Conservation (phyloP, 257 asterid species). For the Parsonsia alboflavescens region DNA sequence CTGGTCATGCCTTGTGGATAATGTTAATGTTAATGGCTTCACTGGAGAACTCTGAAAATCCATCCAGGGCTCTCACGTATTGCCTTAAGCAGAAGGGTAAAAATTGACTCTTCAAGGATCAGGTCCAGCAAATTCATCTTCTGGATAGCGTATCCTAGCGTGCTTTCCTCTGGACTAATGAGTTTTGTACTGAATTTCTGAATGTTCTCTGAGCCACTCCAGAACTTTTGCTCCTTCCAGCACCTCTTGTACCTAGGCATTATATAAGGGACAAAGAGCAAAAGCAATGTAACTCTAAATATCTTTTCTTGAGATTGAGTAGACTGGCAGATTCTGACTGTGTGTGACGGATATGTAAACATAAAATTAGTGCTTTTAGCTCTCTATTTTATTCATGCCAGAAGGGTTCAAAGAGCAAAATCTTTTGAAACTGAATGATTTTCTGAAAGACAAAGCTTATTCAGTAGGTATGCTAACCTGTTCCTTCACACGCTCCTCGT, state of each 20-base stretch:
- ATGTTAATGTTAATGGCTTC: background rate
- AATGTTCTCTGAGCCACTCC: conserved; percentile 80
- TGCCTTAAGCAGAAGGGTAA: background rate
- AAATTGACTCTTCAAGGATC: background rate
- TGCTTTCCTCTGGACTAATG: conserved; percentile 25
- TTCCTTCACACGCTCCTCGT: conserved; percentile 68
- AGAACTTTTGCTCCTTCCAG: conserved; percentile 97
- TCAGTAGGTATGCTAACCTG: too few relatives aligned
- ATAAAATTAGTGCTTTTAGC: background rate
- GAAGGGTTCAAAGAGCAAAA: background rate
- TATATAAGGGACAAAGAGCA: background rate
- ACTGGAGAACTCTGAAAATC: background rate
- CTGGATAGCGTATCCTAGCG: background rate
- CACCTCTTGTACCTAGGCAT: conserved; percentile 76
- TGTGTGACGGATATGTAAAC: background rate
- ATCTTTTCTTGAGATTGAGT: background rate
- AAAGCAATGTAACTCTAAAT: background rate
- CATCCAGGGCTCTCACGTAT: background rate
- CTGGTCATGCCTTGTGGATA: background rate
- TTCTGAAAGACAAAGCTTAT: background rate
- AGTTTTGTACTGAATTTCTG: conserved; percentile 61
- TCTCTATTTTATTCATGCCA: background rate
- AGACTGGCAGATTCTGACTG: background rate
- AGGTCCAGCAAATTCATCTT: background rate
- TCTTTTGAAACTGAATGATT: background rate